phyloP scores from a whole-genome alignment of 2,329 filamentous ascomycete genomes.

The Geosmithia morbida region DNA sequence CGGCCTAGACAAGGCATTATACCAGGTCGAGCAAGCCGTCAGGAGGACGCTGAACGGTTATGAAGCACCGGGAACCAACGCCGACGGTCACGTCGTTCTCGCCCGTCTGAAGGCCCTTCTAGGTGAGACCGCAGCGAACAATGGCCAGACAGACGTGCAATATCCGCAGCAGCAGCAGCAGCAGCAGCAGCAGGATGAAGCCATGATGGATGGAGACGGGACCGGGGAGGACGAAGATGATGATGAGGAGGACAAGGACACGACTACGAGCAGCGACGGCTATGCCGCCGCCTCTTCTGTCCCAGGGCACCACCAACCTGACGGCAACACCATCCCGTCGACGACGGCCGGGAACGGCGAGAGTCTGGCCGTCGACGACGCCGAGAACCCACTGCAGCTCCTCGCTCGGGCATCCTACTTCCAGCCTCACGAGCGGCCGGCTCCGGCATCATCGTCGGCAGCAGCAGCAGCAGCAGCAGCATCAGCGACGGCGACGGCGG shows the following conservation, averaged over 20 bases:
- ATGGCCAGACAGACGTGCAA: background rate
- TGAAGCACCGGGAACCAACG: conserved; percentile 8
- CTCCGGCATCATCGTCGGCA: background rate
- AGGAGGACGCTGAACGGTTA: conserved; percentile 34
- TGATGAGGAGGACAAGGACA: conserved; percentile 7
- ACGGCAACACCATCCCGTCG: conserved; percentile 9
- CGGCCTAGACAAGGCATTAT: conserved; percentile 59
- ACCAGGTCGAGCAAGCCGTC: conserved; percentile 58
- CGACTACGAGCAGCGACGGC: conserved; percentile 16
- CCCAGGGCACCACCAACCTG: conserved; percentile 2
- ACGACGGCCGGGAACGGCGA: conserved; percentile 24
- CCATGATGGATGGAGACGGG: conserved; percentile 1
- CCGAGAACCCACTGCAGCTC: conserved; percentile 60
- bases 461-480: background rate
- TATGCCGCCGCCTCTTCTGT: conserved; percentile 7
- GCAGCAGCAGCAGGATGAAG: background rate
- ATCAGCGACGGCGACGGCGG: background rate
- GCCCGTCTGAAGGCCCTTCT: conserved; percentile 26
- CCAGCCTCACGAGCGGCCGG: conserved; percentile 29
- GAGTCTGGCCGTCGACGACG: conserved; percentile 51
- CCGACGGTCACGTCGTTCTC: conserved; percentile 25
- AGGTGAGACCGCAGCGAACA: conserved; percentile 11
- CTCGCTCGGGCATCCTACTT: conserved; percentile 60
- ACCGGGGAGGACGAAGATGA: conserved; percentile 2
- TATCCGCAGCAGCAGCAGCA: background rate